Conservation (phyloP, 129 eudicot genomes). For the Oenanthe sinensis region DNA sequence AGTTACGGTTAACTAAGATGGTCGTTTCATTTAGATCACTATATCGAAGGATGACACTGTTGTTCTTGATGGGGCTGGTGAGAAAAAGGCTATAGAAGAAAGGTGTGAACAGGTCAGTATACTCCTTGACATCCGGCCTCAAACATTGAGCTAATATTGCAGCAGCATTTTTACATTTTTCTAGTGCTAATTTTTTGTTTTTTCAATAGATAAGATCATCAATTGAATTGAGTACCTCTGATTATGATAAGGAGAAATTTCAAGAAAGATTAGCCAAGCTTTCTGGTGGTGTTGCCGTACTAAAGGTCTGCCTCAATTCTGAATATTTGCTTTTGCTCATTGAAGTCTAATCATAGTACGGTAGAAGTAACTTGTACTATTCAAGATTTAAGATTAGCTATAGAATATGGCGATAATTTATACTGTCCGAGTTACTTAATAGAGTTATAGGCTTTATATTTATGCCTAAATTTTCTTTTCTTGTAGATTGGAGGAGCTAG, state of each 20-base stretch:
- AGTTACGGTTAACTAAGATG: neutral
- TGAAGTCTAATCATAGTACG: neutral
- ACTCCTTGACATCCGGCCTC: neutral
- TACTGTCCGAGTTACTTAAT: neutral
- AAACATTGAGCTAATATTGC: neutral
- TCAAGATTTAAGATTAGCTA: neutral
- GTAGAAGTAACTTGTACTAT: neutral
- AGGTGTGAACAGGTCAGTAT: conserved; percentile 73
- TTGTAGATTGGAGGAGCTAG: conserved; percentile 86
- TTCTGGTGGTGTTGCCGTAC: conserved; percentile 92
- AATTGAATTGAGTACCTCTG: conserved; percentile 70
- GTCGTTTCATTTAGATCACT: conserved; percentile 36
- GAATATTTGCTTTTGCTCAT: neutral
- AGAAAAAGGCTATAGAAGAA: conserved; percentile 67
- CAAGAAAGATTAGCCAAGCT: conserved; percentile 89
- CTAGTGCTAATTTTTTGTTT: neutral
- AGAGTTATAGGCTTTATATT: neutral
- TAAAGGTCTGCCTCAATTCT: conserved; percentile 47
- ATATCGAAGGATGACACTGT: conserved; percentile 76
- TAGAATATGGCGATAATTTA: neutral
- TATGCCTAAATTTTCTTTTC: neutral
- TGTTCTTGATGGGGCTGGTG: conserved; percentile 87
- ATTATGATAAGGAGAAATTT: conserved; percentile 79
- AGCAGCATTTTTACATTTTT: neutral
- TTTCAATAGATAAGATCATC: conserved; percentile 54